Evolutionary conservation across 148 eudicot species (phyloP).

Genomic region (Chenopodium suecicum): DNA sequence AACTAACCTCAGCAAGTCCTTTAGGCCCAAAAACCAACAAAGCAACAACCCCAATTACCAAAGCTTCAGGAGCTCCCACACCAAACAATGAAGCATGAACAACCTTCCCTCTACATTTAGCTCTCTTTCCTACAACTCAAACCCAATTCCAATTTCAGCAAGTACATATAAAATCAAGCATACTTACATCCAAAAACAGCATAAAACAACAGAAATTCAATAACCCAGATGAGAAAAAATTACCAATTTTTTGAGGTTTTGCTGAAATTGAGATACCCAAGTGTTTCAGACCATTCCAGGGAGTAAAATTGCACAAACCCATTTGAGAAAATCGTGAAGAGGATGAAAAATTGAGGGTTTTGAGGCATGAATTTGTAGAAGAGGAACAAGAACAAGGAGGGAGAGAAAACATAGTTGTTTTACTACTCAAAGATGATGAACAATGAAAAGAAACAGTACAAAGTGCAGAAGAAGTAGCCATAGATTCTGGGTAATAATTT

Average conservation of each 20-base stretch:
- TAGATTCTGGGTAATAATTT: neutral
- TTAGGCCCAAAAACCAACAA: constrained; percentile 95
- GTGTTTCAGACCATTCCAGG: constrained; percentile 58
- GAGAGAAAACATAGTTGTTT: constrained; percentile 30
- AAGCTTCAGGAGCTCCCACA: constrained; percentile 97
- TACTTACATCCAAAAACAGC: neutral
- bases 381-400: constrained; percentile 30
- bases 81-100: constrained; percentile 90
- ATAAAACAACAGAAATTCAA: neutral
- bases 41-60: constrained; percentile 97
- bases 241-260: constrained; percentile 39
- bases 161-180: neutral
- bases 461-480: constrained; percentile 45
- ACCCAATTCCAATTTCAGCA: neutral
- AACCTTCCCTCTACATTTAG: constrained; percentile 53
- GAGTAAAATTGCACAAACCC: constrained; percentile 41
- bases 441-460: constrained; percentile 33
- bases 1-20: constrained; percentile 92
- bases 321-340: constrained; percentile 42
- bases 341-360: constrained; percentile 30
- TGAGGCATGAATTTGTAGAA: constrained; percentile 32
- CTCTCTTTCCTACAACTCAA: constrained; percentile 48
- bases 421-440: constrained; percentile 24
- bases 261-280: constrained; percentile 42
- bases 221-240: constrained; percentile 23